Percentiles rank a stretch among this genome's conserved stretches.
These are phyloP conservation scores for Sphagnum magellanicum DNA, from an alignment of 228 moss, liverwort and hornwort genomes.

Conservation along the genomic window DNA sequence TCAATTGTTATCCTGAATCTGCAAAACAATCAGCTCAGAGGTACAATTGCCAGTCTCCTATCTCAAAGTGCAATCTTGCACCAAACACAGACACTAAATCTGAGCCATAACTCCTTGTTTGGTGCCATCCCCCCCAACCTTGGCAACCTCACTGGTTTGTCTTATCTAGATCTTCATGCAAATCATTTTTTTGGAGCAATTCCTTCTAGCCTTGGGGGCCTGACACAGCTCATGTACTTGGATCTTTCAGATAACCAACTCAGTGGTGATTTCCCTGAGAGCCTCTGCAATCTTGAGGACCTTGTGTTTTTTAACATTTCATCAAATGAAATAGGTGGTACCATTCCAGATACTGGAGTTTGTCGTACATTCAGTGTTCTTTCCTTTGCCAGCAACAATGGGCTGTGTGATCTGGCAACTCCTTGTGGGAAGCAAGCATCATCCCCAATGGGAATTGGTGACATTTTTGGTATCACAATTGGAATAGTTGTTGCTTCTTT, in stretches of 20 bases:
- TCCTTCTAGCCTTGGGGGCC: constrained; percentile 52
- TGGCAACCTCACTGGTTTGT: constrained; percentile 57
- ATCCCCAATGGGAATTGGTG: constrained; percentile 18
- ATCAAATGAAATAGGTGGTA: constrained; percentile 51
- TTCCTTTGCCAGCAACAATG: constrained; percentile 22
- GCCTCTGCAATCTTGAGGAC: constrained; percentile 47
- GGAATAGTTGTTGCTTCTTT: constrained; percentile 24
- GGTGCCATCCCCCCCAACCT: constrained; percentile 57
- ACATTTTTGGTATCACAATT: constrained; percentile 29
- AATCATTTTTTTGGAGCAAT: constrained; percentile 59
- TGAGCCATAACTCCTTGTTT: constrained; percentile 51
- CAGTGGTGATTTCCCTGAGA: constrained; percentile 59
- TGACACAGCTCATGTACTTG: constrained; percentile 58
- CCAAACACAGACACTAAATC: constrained; percentile 55
- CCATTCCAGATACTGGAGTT: constrained; percentile 32
- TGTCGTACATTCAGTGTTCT: constrained; percentile 25
- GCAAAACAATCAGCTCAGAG: constrained; percentile 52
- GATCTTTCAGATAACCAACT: constrained; percentile 71
- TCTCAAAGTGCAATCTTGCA: constrained; percentile 57
- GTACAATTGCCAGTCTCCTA: constrained; percentile 49
- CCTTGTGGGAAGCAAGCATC: constrained; percentile 15
- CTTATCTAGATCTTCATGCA: constrained; percentile 56
- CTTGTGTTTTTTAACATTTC: constrained; percentile 70
- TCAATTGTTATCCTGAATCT: constrained; percentile 58
- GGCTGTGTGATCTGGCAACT: constrained; percentile 34